Evolutionary conservation across 1,284 basidiomycete genomes (phyloP), one percentile per base, ranked within the genome.

Genomic region (Chiua sp.): DNA sequence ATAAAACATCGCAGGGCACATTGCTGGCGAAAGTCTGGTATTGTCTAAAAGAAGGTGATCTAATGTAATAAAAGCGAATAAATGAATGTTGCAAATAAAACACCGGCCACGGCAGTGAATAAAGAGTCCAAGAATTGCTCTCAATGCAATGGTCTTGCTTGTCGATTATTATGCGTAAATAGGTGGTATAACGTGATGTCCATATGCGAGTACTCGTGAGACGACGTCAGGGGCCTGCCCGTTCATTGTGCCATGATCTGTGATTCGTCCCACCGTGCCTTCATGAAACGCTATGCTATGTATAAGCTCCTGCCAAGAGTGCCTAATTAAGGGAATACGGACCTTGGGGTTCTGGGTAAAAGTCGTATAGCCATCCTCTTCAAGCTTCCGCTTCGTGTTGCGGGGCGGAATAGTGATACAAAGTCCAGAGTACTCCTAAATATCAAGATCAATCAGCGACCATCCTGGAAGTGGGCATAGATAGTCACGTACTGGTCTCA

Each of bases 331-430:
- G 15, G n/a, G 18, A 22, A 30, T n/a, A 30, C 61, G 18, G 11
- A 71, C 70, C 63, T 71, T 72, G 55, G 62, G 66, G 6, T 57
- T 62, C 16, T 61, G 54, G 28, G n/a, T n/a, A n/a, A n/a, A n/a
- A n/a, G n/a, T n/a, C n/a, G 53, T 12, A 10, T 15, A 8, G 3
- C 23, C 59, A 3, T 66, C 67, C 1, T 6, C 23, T 18, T 69
- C 72, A 7, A 48, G 28, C 53, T 74, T 75, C 1, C 73, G 67
- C 53, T 74, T 72, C 52, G 52, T 32, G 44, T 26, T 13, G 26
- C 61, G 62, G 1, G 61, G 55, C 10, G 64, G 73, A 22, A 73
- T 33, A 15, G 60, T 66, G 48, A 72, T 72, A 18, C 64, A 61
- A 22, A 75, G 70, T 20, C 65, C 73, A 30, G 70, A 60, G 42